Conservation (phyloP, 2,329 filamentous ascomycete species). For the Bipolaris gigantea region DNA sequence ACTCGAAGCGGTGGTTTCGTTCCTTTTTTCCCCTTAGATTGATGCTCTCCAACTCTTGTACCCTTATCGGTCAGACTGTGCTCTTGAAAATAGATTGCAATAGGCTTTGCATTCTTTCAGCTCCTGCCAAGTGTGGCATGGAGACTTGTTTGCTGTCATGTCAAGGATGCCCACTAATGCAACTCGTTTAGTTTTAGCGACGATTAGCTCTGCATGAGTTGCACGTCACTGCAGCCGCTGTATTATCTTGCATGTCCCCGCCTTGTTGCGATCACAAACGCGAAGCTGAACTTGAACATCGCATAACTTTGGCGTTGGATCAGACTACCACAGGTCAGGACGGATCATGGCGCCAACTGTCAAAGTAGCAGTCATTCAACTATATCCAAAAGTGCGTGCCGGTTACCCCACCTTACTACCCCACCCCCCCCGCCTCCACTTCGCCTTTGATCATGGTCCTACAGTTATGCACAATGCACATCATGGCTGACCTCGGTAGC, state of each 20-base stretch:
- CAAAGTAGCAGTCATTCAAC: conserved; percentile 54
- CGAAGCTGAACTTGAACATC: not conserved
- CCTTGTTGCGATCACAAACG: not conserved
- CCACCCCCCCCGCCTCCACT: not conserved
- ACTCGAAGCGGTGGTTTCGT: not conserved
- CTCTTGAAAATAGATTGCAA: not conserved
- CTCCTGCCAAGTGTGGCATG: not conserved
- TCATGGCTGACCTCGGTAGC: conserved; percentile 36
- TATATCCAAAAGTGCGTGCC: conserved; percentile 51
- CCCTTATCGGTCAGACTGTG: not conserved
- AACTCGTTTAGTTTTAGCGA: conserved; percentile 16
- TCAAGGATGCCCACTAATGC: not conserved
- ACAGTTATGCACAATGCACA: not conserved
- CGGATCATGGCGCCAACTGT: conserved; percentile 48
- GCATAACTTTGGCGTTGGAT: not conserved
- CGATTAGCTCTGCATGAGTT: conserved; percentile 10
- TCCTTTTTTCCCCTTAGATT: conserved; percentile 3
- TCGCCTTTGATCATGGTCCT: not conserved
- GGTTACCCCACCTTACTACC: not conserved
- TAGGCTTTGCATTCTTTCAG: not conserved
- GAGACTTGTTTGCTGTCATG: not conserved
- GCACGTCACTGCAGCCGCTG: not conserved
- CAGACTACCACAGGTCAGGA: not conserved
- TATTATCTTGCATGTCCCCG: conserved; percentile 1
- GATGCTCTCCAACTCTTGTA: conserved; percentile 17